phyloP scores from a whole-genome alignment of 192 early-diverging fungal species.

The Thamnidium elegans region DNA sequence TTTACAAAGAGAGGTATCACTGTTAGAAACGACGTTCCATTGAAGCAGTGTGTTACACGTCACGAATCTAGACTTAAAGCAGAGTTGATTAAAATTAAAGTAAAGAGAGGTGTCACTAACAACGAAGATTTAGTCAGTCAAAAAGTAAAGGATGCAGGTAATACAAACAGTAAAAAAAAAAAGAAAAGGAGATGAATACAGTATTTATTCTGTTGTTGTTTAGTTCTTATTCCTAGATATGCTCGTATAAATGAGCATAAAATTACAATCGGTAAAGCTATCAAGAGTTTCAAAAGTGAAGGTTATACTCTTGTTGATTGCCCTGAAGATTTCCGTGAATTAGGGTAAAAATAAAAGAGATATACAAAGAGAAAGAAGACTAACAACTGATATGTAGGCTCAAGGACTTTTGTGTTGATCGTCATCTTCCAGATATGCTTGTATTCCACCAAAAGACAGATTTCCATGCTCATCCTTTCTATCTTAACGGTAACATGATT shows the following conservation, averaged over 20 bases:
- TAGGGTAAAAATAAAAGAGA: slow-evolving; percentile 29
- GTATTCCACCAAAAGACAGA: slow-evolving; percentile 86
- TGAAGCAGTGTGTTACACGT: slow-evolving; percentile 63
- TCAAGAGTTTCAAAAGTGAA: slow-evolving; percentile 55
- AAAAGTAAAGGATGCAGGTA: slow-evolving; percentile 50
- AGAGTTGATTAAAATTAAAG: slow-evolving; percentile 77
- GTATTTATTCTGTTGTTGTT: background rate
- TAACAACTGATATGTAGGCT: slow-evolving; percentile 7
- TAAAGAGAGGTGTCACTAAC: slow-evolving; percentile 57
- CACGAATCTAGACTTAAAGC: slow-evolving; percentile 68
- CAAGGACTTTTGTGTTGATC: slow-evolving; percentile 53
- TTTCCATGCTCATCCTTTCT: slow-evolving; percentile 79
- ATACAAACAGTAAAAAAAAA: slow-evolving; percentile 17
- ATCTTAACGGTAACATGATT: slow-evolving; percentile 75
- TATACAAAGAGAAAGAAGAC: background rate
- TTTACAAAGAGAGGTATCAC: slow-evolving; percentile 75
- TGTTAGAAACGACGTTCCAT: slow-evolving; percentile 48
- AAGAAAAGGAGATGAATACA: background rate
- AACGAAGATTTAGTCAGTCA: slow-evolving; percentile 73
- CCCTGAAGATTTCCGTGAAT: slow-evolving; percentile 19
- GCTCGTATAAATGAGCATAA: slow-evolving; percentile 85
- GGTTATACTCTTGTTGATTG: slow-evolving; percentile 53
- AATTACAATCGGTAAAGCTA: slow-evolving; percentile 64
- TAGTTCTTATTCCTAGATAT: slow-evolving; percentile 75
- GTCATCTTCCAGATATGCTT: slow-evolving; percentile 78